Evolutionary conservation across 805 yeast species (phyloP), one percentile per base, ranked within the genome.

Genomic region (Metahyphopichia silvanorum): DNA sequence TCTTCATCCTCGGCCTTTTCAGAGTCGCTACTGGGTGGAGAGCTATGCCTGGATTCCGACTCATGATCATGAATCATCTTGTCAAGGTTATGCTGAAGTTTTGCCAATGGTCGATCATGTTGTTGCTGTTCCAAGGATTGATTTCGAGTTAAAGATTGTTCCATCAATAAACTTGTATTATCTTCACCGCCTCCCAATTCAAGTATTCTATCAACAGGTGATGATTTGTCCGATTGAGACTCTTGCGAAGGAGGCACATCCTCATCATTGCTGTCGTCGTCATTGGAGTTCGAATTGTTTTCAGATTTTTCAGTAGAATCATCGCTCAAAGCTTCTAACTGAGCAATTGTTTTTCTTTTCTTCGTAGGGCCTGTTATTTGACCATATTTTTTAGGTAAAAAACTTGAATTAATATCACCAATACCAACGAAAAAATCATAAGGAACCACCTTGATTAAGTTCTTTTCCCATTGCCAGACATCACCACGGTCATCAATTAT

Each of bases 401-500:
- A 88, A 44, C 87, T 82, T 14, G 96, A 86, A 51, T 93, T 93
- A 51, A 93, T 93, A 63, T 93, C 98, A 18, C 98, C 98, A 35
- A 91, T 87, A 8, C 98, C 98, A 22, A 89, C 95, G 49, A 93
- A 93, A 49, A 93, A 93, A 54, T 86, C 95, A 55, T 87, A 93
- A 0, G 98, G 98, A 2, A 88, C 83, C 4, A 91, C 98, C 58
- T 91, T 86, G 37, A 93, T 78, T 46, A 93, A 64, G 53, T 93
- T 89, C 9, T 83, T 79, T 44, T 87, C 85, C 98, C 98, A 93
- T 51, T 85, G 86, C 98, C 98, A 93, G 14, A 93, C 98, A 57
- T 93, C 98, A 3, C 97, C 98, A 54, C 98, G 75, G 57, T 93
- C 98, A 57, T 93, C 98, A 38, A 93, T 93, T 28, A 93, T 82